Percentiles rank a stretch among this genome's conserved stretches.
phyloP scores from a whole-genome alignment of 78 protist genomes.

The Tieghemostelium lacteum region DNA sequence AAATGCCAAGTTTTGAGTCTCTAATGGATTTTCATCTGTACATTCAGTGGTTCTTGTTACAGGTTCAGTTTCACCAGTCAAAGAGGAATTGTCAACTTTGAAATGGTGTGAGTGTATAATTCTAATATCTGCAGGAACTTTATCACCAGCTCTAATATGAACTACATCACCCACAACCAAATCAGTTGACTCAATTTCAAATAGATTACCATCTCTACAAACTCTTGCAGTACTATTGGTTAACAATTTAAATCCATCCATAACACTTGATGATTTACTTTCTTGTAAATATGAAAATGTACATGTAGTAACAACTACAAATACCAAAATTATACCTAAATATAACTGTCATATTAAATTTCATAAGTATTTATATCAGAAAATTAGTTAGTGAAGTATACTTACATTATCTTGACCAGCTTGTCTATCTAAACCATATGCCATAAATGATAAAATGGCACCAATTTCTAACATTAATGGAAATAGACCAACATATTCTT shows the following conservation, averaged over 20 bases:
- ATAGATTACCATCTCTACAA: conserved; percentile 80
- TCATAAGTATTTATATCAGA: neutral
- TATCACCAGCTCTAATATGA: conserved; percentile 87
- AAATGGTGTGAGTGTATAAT: conserved; percentile 74
- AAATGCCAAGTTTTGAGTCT: conserved; percentile 91
- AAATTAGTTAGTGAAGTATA: neutral
- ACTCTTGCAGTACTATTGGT: conserved; percentile 83
- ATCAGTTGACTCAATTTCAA: conserved; percentile 66
- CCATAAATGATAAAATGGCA: conserved; percentile 70
- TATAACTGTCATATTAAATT: conserved; percentile 20
- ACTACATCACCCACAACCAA: conserved; percentile 81
- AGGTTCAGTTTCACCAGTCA: conserved; percentile 98
- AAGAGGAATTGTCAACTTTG: conserved; percentile 90
- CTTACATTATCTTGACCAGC: conserved; percentile 71
- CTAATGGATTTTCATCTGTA: conserved; percentile 84
- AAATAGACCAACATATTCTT: conserved; percentile 55
- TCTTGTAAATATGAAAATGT: conserved; percentile 92
- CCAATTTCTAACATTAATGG: conserved; percentile 67
- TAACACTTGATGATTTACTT: conserved; percentile 80
- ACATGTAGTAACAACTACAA: conserved; percentile 91
- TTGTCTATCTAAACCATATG: conserved; percentile 58
- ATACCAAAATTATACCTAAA: conserved; percentile 87
- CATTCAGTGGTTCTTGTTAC: conserved; percentile 67
- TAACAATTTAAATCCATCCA: conserved; percentile 89
- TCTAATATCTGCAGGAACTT: conserved; percentile 96